phyloP scores from a whole-genome alignment of 1,139 yeast genomes.

The Pichia sp. region DNA sequence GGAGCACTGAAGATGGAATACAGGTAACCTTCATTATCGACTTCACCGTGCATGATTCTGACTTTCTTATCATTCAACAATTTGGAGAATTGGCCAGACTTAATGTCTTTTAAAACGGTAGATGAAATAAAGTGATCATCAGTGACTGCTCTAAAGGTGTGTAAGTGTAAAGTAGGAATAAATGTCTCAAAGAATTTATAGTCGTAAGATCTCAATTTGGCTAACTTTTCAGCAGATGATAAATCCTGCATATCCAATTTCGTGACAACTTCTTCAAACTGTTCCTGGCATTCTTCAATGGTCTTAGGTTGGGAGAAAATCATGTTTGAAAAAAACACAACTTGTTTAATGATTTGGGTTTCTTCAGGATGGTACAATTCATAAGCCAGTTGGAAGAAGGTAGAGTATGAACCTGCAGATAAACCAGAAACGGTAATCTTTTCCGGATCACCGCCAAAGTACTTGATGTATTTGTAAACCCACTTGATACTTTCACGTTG shows the following conservation, averaged over 20 bases:
- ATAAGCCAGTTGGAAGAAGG: slow-evolving; percentile 38
- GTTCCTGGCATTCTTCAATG: slow-evolving; percentile 35
- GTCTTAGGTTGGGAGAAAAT: slow-evolving; percentile 37
- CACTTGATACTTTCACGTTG: slow-evolving; percentile 40
- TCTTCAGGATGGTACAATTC: slow-evolving; percentile 38
- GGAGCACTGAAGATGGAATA: slow-evolving; percentile 39
- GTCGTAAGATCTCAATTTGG: slow-evolving; percentile 16
- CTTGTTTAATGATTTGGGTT: slow-evolving; percentile 37
- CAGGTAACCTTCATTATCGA: slow-evolving; percentile 35
- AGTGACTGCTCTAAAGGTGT: slow-evolving; percentile 42
- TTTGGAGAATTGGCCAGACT: slow-evolving; percentile 36
- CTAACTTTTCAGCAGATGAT: slow-evolving; percentile 17
- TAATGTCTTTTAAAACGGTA: slow-evolving; percentile 33
- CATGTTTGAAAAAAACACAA: slow-evolving; percentile 35
- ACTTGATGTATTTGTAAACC: slow-evolving; percentile 34
- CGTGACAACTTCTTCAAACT: slow-evolving; percentile 36
- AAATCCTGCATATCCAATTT: slow-evolving; percentile 18
- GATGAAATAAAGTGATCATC: slow-evolving; percentile 36
- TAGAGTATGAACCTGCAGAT: slow-evolving; percentile 36
- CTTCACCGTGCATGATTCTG: slow-evolving; percentile 39
- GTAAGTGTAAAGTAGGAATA: slow-evolving; percentile 33
- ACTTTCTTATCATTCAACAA: slow-evolving; percentile 26
- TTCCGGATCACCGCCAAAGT: slow-evolving; percentile 36
- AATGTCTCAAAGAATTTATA: slow-evolving; percentile 29
- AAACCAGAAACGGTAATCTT: slow-evolving; percentile 33